Evolutionary conservation across 78 protist species (phyloP), one percentile per base, ranked within the genome.

Genomic region (Dictyostelium discoideum): DNA sequence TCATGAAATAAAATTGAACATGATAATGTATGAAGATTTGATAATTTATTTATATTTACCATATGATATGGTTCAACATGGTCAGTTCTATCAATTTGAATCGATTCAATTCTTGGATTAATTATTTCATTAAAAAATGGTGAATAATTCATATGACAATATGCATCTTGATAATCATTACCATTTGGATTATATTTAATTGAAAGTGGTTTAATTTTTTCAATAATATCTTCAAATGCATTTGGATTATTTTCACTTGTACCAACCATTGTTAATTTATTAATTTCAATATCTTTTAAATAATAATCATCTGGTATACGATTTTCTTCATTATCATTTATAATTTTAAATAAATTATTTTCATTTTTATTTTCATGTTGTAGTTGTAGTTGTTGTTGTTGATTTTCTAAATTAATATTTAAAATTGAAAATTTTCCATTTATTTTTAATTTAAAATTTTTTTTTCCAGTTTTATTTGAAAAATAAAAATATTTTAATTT

Each of bases 121-220:
- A 69, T 26, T 3, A 11, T 9, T 24, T 39, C 39, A 26, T n/a
- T 69, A 69, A 69, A 69, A 2, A 69, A 10, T 69, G 77, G 39
- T 26, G 77, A 26, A 69, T 69, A 69, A 3, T 69, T 69, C 77
- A 69, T 69, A 69, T 69, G 77, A 26, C 39, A 69, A 69, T 69
- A 69, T 2, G 42, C 18, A 69, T 69, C 77, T 69, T 69, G 77
- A 69, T 69, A 69, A 69, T 69, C 77, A 26, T 69, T 69, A 6
- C 77, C 77, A 69, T 69, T 69, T 69, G 77, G 77, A 69, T 69
- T 24, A 11, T 69, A 69, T 69, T 26, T 69, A 69, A 69, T 69
- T 69, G 24, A 40, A 11, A 26, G 32, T 11, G 77, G 77, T 69
- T 69, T 69, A 1, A 67, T 24, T 24, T 67, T 24, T 67, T 67